Evolutionary conservation across 257 asterid species (phyloP).

Genomic region (Solanum clarkiae): DNA sequence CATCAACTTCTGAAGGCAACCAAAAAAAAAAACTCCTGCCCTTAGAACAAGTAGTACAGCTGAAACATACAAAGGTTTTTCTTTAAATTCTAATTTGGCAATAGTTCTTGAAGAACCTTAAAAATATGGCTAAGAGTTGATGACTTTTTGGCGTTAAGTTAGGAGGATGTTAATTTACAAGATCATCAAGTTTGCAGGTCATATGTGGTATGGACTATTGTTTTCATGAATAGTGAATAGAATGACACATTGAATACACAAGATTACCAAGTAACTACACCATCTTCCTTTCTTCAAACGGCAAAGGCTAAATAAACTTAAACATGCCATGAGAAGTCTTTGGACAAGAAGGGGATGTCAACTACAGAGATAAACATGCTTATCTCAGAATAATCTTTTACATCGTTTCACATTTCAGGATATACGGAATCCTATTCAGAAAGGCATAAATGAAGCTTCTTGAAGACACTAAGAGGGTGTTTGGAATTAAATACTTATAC

Average conservation of each 20-base stretch:
- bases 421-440: background rate
- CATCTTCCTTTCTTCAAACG: background rate
- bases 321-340: background rate
- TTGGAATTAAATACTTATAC: rapidly evolving
- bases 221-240: background rate
- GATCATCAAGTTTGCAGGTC: background rate
- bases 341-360: background rate
- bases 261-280: background rate
- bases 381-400: background rate
- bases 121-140: background rate
- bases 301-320: background rate
- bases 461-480: background rate
- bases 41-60: background rate
- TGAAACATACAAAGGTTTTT: background rate
- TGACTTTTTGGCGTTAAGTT: background rate
- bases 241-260: background rate
- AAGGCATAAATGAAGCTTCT: background rate
- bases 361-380: background rate
- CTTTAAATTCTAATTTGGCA: background rate
- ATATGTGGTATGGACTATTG: background rate
- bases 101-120: background rate
- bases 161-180: background rate
- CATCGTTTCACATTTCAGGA: background rate
- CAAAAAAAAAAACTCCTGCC: background rate
- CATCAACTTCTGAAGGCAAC: background rate